Base-by-base conservation (phyloP, 805 yeast genomes). In the Yueomyces sp. region DNA sequence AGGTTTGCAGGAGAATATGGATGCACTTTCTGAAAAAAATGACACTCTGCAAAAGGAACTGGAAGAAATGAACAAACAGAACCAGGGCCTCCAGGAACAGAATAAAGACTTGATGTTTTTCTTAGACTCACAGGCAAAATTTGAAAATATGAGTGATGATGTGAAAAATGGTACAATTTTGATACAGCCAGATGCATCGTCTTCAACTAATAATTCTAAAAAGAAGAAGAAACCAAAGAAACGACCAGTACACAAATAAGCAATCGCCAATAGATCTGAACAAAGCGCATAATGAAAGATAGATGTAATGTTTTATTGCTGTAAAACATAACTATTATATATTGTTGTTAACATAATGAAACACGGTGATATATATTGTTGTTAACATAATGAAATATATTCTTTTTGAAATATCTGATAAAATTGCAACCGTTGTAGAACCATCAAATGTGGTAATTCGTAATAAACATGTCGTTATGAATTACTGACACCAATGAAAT, bases 61-160 rank as follows among this genome's bases (percentile, higher is more conserved):
- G 37, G 52, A 59, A 12, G 45, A 49, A 26, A 45, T 77, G 29
- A 60, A 62, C 38, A 46, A 46, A 2, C 64, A 70, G 40, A 77
- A 73, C 9, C 56, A 55, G 8, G 84, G 76, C 2, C 55, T 81
- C 31, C 57, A 69, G 39, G 85, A 79, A 37, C 85, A 81, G 56
- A 77, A 77, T 3, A 74, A 70, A 30, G 95, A 86, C 57, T 59
- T 86, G 43, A 84, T 87, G 95, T 81, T 85, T 49, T 85, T 68
- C 54, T 61, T 86, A 37, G 90, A 82, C 46, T 71, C 83, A 0
- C 83, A 76, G 55, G 81, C 78, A 44, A 83, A 81, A 61, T 73
- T 85, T 53, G 75, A 77, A 52, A 74, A 77, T 53, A 83, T 85
- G 27, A 72, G 78, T 3, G 81, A 81, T 9, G 90, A 81, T 34